Conservation (phyloP, 176 grass and related monocot species). For the Bolboschoenus planiculmis region DNA sequence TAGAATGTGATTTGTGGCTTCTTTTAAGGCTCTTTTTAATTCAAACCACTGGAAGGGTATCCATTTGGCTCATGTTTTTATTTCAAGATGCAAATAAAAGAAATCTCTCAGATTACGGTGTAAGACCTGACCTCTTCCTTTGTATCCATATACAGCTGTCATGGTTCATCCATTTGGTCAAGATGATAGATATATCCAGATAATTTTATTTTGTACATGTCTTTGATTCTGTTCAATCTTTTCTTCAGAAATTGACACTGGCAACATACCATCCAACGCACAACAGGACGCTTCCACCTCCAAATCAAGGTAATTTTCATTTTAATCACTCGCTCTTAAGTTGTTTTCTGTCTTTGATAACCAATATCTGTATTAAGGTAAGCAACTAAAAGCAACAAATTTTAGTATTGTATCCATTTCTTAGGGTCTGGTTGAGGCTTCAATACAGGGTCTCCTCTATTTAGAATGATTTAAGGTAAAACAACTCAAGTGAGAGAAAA, state of each 20-base stretch:
- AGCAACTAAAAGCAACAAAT: not conserved
- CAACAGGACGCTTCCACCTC: slow-evolving; percentile 59
- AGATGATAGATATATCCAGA: not conserved
- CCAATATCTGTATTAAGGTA: not conserved
- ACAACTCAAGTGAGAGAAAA: not conserved
- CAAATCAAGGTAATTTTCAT: slow-evolving; percentile 58
- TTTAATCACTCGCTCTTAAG: not conserved
- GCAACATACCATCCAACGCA: slow-evolving; percentile 68
- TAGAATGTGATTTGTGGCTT: not conserved
- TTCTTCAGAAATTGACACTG: slow-evolving; percentile 51
- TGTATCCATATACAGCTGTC: not conserved
- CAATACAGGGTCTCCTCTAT: not conserved
- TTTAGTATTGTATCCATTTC: not conserved
- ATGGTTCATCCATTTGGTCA: not conserved
- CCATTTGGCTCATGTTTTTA: not conserved
- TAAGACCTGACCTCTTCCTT: not conserved
- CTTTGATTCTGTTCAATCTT: not conserved
- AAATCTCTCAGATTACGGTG: not conserved
- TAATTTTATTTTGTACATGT: not conserved
- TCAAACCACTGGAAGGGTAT: not conserved
- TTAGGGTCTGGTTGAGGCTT: not conserved
- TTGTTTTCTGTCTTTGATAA: not conserved
- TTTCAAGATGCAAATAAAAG: not conserved
- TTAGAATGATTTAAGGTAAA: not conserved
- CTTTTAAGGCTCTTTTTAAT: not conserved